Evolutionary conservation across 2,329 filamentous ascomycete species (phyloP).

Genomic region (Epichloe gansuensis): DNA sequence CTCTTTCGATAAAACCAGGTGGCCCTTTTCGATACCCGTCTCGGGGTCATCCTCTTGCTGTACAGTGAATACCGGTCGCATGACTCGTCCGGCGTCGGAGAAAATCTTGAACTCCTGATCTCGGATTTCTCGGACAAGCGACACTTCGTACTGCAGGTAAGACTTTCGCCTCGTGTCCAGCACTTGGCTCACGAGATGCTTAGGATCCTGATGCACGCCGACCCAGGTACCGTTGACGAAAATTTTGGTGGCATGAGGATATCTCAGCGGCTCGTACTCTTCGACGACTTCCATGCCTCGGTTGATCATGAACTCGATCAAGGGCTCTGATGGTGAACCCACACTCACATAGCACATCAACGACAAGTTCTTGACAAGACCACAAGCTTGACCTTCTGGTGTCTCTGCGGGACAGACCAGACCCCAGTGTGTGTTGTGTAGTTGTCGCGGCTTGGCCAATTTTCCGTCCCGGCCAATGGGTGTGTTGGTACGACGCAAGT

Average conservation of each 20-base stretch:
- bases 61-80: conserved; percentile 85
- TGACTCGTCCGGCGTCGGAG: conserved; percentile 90
- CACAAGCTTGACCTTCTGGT: conserved; percentile 95
- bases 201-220: conserved; percentile 82
- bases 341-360: conserved; percentile 98
- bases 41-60: conserved; percentile 74
- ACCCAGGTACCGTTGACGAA: conserved; percentile 99
- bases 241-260: conserved; percentile 90
- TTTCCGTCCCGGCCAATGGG: conserved; percentile 97
- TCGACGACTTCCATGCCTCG: conserved; percentile 94
- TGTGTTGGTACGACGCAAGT: conserved; percentile 94
- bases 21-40: conserved; percentile 45
- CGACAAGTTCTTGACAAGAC: conserved; percentile 93
- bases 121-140: conserved; percentile 87
- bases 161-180: conserved; percentile 67
- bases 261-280: conserved; percentile 77
- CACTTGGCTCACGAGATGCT: conserved; percentile 70
- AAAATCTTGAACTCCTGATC: conserved; percentile 98
- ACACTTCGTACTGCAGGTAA: conserved; percentile 83
- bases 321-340: conserved; percentile 78
- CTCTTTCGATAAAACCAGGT: conserved; percentile 73
- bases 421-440: conserved; percentile 98
- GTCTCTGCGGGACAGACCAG: conserved; percentile 95
- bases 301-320: conserved; percentile 91
- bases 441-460: conserved; percentile 90